Percentiles rank a stretch among this genome's conserved stretches.
Evolutionary conservation across 192 early-diverging fungal genomes (phyloP).

Genomic region (Mortierella hygrophila): DNA sequence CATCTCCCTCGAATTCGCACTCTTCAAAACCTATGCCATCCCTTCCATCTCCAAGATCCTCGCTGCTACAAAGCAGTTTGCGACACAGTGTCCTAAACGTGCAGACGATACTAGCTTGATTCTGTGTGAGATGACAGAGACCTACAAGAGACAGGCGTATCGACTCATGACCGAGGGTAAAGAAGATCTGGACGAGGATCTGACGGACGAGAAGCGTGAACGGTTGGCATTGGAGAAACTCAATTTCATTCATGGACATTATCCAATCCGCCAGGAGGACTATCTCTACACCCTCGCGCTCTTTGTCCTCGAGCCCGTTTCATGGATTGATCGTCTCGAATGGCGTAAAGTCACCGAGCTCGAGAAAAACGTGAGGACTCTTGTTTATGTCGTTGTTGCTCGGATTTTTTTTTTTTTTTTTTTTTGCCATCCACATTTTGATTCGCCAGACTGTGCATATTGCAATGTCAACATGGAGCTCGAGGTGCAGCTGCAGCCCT

Average conservation of each 20-base stretch:
- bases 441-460: not conserved
- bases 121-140: constrained; percentile 51
- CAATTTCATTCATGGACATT: constrained; percentile 62
- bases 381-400: not conserved
- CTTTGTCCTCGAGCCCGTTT: constrained; percentile 50
- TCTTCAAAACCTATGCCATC: constrained; percentile 60
- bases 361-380: constrained; percentile 59
- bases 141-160: constrained; percentile 31
- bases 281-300: constrained; percentile 56
- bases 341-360: constrained; percentile 55
- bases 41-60: constrained; percentile 60
- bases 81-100: constrained; percentile 21
- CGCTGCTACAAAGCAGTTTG: constrained; percentile 42
- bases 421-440: not conserved
- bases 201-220: constrained; percentile 23
- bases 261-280: constrained; percentile 59
- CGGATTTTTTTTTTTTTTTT: constrained; percentile 13
- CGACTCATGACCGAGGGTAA: constrained; percentile 28
- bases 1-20: constrained; percentile 49
- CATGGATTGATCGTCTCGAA: constrained; percentile 50
- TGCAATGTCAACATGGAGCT: not conserved
- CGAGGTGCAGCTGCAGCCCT: too few relatives aligned
- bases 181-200: constrained; percentile 19
- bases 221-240: constrained; percentile 43
- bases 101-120: constrained; percentile 57